Percentiles rank a stretch among this genome's conserved stretches.
Conservation (phyloP, 23 red algal species). For the Agarophyton chilense region DNA sequence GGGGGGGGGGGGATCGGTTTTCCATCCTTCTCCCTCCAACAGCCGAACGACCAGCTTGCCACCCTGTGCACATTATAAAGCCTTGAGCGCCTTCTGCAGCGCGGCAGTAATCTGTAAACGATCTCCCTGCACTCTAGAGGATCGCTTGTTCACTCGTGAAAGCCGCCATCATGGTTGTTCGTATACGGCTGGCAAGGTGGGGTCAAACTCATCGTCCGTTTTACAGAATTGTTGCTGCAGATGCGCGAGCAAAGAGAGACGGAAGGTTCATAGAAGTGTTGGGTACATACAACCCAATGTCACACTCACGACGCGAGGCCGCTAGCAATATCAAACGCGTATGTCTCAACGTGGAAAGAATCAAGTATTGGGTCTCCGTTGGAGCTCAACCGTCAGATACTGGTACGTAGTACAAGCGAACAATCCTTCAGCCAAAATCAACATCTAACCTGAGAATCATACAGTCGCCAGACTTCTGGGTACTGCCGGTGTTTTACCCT, state of each 20-base stretch:
- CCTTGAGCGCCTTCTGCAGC: too few relatives aligned
- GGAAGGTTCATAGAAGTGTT: slow-evolving; percentile 81
- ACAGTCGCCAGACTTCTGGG: slow-evolving; percentile 49
- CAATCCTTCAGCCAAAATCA: too few relatives aligned
- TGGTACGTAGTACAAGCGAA: slow-evolving; percentile 48
- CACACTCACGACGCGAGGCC: slow-evolving; percentile 55
- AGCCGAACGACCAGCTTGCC: too few relatives aligned
- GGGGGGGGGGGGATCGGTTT: too few relatives aligned
- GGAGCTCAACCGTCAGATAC: slow-evolving; percentile 88
- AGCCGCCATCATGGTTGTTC: slow-evolving; percentile 68
- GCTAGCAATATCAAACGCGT: slow-evolving; percentile 70
- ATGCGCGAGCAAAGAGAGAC: slow-evolving; percentile 77
- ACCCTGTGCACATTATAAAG: too few relatives aligned
- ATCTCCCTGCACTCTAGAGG: too few relatives aligned
- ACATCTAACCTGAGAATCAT: too few relatives aligned
- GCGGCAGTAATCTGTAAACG: too few relatives aligned
- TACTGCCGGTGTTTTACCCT: slow-evolving; percentile 37
- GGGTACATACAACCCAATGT: slow-evolving; percentile 82
- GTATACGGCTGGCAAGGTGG: slow-evolving; percentile 82
- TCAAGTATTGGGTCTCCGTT: slow-evolving; percentile 85
- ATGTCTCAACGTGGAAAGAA: slow-evolving; percentile 74
- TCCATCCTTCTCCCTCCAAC: too few relatives aligned
- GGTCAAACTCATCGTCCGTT: slow-evolving; percentile 83
- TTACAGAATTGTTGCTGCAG: slow-evolving; percentile 88
- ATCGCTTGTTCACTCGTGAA: too few relatives aligned